Conservation (phyloP, 208 protist species). For the Crithidia fasciculata region DNA sequence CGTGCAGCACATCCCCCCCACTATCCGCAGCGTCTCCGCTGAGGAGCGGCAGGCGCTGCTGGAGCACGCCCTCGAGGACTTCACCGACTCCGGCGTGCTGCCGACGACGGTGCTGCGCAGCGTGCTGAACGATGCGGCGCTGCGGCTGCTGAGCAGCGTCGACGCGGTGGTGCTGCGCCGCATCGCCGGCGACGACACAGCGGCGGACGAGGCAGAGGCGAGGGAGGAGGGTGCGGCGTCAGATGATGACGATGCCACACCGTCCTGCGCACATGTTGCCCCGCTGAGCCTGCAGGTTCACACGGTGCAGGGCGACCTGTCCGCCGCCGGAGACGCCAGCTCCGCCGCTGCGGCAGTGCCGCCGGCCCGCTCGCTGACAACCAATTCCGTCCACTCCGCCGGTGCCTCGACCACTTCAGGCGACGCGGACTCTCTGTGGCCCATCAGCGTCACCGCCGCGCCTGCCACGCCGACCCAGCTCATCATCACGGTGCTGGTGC, state of each 20-base stretch:
- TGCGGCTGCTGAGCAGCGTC: conserved; percentile 36
- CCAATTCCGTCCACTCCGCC: conserved; percentile 7
- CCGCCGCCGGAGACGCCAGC: background rate
- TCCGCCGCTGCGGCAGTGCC: background rate
- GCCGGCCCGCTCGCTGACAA: background rate
- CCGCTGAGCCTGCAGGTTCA: conserved; percentile 35
- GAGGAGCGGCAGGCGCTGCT: conserved; percentile 20
- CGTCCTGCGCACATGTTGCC: conserved; percentile 3
- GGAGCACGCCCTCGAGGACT: conserved; percentile 23
- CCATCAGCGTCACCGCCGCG: background rate
- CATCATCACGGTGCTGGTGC: conserved; percentile 32
- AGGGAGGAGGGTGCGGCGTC: background rate
- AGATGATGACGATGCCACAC: background rate
- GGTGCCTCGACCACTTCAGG: conserved; percentile 13
- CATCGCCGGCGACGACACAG: conserved; percentile 15
- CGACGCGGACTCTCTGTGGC: conserved; percentile 16
- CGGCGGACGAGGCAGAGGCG: background rate
- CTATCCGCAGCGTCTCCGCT: conserved; percentile 16
- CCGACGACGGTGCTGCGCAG: conserved; percentile 27
- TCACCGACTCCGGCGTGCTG: conserved; percentile 27
- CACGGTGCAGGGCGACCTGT: conserved; percentile 19
- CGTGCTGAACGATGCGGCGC: conserved; percentile 34
- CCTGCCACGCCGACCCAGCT: conserved; percentile 20
- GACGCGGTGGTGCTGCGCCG: conserved; percentile 26
- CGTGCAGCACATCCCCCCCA: conserved; percentile 24